phyloP scores from a whole-genome alignment of 2,329 filamentous ascomycete genomes.

The Alternaria sp. region DNA sequence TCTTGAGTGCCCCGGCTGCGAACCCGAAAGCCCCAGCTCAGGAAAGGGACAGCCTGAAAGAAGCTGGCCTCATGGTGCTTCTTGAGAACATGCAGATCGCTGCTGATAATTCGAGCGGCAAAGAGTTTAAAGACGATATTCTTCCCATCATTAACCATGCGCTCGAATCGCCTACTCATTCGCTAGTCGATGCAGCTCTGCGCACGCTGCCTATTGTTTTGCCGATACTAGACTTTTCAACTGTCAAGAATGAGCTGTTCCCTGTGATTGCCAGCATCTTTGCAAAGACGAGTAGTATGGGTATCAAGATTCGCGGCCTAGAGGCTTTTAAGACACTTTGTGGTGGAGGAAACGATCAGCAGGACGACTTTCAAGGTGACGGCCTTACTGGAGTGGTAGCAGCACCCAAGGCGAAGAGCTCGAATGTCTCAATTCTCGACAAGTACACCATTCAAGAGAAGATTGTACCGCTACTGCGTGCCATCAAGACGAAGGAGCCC shows the following conservation, averaged over 20 bases:
- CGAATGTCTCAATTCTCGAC: slow-evolving; percentile 81
- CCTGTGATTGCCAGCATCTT: slow-evolving; percentile 90
- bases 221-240: slow-evolving; percentile 90
- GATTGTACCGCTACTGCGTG: slow-evolving; percentile 86
- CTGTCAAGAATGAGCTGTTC: slow-evolving; percentile 96
- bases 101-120: slow-evolving; percentile 81
- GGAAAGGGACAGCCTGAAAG: slow-evolving; percentile 82
- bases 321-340: slow-evolving; percentile 91
- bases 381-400: slow-evolving; percentile 75
- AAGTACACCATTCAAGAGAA: slow-evolving; percentile 99
- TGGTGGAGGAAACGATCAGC: slow-evolving; percentile 66
- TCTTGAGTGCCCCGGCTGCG: slow-evolving; percentile 63
- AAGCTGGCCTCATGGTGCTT: slow-evolving; percentile 89
- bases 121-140: slow-evolving; percentile 95
- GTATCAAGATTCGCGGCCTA: slow-evolving; percentile 90
- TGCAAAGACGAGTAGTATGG: slow-evolving; percentile 88
- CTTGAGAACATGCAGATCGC: slow-evolving; percentile 81
- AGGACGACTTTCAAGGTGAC: slow-evolving; percentile 58
- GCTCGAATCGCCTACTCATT: slow-evolving; percentile 87
- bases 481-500: slow-evolving; percentile 96
- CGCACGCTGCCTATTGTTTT: slow-evolving; percentile 80
- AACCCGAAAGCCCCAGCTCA: slow-evolving; percentile 52
- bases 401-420: slow-evolving; percentile 64
- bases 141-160: slow-evolving; percentile 83
- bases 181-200: slow-evolving; percentile 84